Evolutionary conservation across 331 rosid species (phyloP).

Genomic region (Stylosanthes scabra): DNA sequence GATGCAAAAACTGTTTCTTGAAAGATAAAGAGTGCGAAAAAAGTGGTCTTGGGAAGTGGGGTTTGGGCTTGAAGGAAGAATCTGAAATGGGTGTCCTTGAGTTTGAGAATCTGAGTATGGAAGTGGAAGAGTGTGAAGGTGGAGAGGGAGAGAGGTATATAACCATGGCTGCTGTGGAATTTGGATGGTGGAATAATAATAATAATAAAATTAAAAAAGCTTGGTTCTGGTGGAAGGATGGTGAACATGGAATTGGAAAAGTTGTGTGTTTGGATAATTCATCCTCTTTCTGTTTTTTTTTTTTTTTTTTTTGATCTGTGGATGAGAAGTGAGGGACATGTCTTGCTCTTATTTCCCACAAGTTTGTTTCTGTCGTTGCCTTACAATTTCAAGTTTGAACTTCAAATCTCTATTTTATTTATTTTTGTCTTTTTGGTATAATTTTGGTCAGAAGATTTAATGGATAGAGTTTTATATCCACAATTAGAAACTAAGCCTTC

Average conservation of each 20-base stretch:
- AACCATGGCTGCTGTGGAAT: conserved; percentile 56
- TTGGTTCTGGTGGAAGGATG: conserved; percentile 30
- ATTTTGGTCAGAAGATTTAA: too few species aligned
- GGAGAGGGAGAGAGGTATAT: conserved; percentile 61
- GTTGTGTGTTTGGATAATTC: conserved; percentile 48
- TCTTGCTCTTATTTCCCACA: conserved; percentile 45
- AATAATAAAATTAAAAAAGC: conserved; percentile 16
- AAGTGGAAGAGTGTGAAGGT: conserved; percentile 54
- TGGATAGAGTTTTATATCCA: background rate
- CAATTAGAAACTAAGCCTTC: background rate
- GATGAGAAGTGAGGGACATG: conserved; percentile 60
- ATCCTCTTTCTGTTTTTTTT: background rate
- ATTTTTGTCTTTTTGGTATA: too few species aligned
- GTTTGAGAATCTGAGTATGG: conserved; percentile 55
- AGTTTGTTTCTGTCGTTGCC: conserved; percentile 8
- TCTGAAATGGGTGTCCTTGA: conserved; percentile 58
- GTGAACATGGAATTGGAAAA: conserved; percentile 17
- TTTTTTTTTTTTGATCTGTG: conserved; percentile 55
- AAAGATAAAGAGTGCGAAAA: conserved; percentile 40
- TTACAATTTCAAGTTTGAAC: background rate
- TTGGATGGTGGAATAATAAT: conserved; percentile 23
- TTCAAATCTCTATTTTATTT: background rate
- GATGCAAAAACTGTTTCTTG: conserved; percentile 53
- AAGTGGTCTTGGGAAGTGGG: conserved; percentile 62
- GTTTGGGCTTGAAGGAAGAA: conserved; percentile 49